phyloP scores from a whole-genome alignment of 345 rosid species.

The Arabis hirsuta region DNA sequence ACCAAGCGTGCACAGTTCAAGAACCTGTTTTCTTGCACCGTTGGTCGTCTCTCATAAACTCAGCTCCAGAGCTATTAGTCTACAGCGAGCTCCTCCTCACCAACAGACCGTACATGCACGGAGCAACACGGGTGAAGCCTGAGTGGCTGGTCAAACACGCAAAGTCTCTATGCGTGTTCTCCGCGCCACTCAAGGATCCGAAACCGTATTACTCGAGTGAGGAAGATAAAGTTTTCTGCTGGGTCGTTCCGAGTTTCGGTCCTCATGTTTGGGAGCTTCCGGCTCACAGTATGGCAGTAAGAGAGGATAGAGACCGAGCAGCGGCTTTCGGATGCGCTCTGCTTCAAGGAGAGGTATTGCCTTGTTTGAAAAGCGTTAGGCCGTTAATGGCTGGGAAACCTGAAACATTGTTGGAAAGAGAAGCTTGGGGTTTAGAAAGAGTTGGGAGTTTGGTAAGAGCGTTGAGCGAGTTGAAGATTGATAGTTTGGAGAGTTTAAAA shows the following conservation, averaged over 20 bases:
- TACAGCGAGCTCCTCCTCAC: slow-evolving; percentile 74
- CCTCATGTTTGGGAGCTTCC: slow-evolving; percentile 79
- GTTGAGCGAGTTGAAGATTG: slow-evolving; percentile 51
- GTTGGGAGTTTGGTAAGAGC: slow-evolving; percentile 65
- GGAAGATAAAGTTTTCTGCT: slow-evolving; percentile 58
- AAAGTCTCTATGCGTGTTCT: slow-evolving; percentile 58
- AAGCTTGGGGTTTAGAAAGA: slow-evolving; percentile 62
- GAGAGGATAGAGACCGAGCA: slow-evolving; percentile 38
- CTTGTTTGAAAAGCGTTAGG: slow-evolving; percentile 57
- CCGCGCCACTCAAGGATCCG: slow-evolving; percentile 61
- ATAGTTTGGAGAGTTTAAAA: slow-evolving; percentile 56
- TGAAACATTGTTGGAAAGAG: slow-evolving; percentile 58
- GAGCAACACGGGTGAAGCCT: slow-evolving; percentile 73
- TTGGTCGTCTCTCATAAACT: slow-evolving; percentile 62
- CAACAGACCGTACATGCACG: slow-evolving; percentile 83
- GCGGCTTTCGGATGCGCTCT: slow-evolving; percentile 73
- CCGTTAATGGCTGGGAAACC: slow-evolving; percentile 64
- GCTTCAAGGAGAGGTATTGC: slow-evolving; percentile 78
- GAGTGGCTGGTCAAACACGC: slow-evolving; percentile 84
- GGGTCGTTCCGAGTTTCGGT: slow-evolving; percentile 71
- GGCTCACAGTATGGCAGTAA: slow-evolving; percentile 49
- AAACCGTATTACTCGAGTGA: slow-evolving; percentile 66
- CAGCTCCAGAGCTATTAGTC: slow-evolving; percentile 88
- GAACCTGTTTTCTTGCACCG: slow-evolving; percentile 82
- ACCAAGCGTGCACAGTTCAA: slow-evolving; percentile 71